Conservation (phyloP, 2,329 filamentous ascomycete genomes). For the Trichoderma guizhouense region DNA sequence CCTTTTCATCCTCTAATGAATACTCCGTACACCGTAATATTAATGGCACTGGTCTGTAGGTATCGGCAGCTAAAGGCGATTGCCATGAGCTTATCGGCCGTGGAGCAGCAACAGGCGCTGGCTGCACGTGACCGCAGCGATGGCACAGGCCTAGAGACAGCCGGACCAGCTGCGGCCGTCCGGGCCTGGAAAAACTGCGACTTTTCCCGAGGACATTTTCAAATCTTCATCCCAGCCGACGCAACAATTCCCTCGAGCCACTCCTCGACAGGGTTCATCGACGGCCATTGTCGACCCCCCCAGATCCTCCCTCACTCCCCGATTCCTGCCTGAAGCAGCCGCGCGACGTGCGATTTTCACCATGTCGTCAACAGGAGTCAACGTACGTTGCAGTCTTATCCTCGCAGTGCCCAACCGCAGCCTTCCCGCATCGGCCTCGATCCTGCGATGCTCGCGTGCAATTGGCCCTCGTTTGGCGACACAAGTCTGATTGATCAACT, state of each 20-base stretch:
- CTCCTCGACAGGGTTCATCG: slow-evolving; percentile 43
- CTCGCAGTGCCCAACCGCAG: slow-evolving; percentile 18
- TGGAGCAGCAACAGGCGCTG: slow-evolving; percentile 1
- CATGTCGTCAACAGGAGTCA: slow-evolving; percentile 69
- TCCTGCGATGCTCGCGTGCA: slow-evolving; percentile 11
- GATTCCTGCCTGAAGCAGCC: slow-evolving; percentile 37
- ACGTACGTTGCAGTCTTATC: slow-evolving; percentile 46
- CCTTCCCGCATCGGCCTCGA: slow-evolving; percentile 19
- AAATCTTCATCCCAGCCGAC: slow-evolving; percentile 41
- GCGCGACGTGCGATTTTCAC: slow-evolving; percentile 43
- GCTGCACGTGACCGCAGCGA: slow-evolving; percentile 12
- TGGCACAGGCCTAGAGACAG: slow-evolving; percentile 6
- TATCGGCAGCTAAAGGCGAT: slow-evolving; percentile 3
- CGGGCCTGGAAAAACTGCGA: slow-evolving; percentile 43
- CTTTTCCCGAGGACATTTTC: slow-evolving; percentile 45
- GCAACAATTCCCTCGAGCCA: slow-evolving; percentile 40
- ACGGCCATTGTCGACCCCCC: slow-evolving; percentile 39
- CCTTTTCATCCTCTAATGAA: background rate
- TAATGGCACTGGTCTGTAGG: background rate
- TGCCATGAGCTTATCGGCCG: slow-evolving; percentile 14
- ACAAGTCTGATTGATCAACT: slow-evolving; percentile 29
- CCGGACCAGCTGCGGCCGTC: slow-evolving; percentile 34
- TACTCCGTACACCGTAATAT: slow-evolving; percentile 5
- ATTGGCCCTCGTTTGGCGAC: slow-evolving; percentile 14
- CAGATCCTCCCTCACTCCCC: slow-evolving; percentile 34